Conservation (phyloP, 768 basidiomycete genomes). For the Boletus pseudopeckii region DNA sequence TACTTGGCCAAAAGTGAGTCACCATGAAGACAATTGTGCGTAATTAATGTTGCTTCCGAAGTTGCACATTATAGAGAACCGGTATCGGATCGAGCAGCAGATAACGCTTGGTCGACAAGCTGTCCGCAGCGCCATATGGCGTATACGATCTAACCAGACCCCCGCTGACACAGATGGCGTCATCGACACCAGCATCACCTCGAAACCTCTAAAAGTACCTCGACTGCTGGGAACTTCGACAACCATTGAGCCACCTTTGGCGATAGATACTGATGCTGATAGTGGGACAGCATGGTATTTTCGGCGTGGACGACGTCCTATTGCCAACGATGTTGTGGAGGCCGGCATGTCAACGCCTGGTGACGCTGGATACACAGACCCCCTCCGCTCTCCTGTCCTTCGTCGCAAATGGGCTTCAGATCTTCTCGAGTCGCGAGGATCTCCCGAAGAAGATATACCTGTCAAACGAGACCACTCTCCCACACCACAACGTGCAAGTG, state of each 20-base stretch:
- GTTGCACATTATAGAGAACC: constrained; percentile 93
- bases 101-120: constrained; percentile 75
- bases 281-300: constrained; percentile 55
- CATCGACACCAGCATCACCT: constrained; percentile 20
- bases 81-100: constrained; percentile 79
- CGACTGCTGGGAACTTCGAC: constrained; percentile 20
- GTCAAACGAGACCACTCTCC: constrained; percentile 4
- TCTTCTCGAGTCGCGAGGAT: constrained; percentile 33
- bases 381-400: constrained; percentile 38
- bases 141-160: constrained; percentile 22
- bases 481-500: constrained; percentile 4
- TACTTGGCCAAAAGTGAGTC: constrained; percentile 91
- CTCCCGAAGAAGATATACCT: constrained; percentile 16
- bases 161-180: constrained; percentile 22
- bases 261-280: constrained; percentile 70
- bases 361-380: constrained; percentile 34
- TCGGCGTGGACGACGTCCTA: constrained; percentile 45
- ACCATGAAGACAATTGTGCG: background rate
- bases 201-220: constrained; percentile 25
- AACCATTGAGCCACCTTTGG: constrained; percentile 53
- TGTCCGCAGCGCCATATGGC: constrained; percentile 56
- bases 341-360: constrained; percentile 35
- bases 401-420: constrained; percentile 50
- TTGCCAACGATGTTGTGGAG: constrained; percentile 19
- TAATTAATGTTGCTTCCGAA: constrained; percentile 30